These are phyloP conservation scores for Sporothrix globosa DNA, from an alignment of 2,329 filamentous ascomycete genomes.

Conservation along the genomic window DNA sequence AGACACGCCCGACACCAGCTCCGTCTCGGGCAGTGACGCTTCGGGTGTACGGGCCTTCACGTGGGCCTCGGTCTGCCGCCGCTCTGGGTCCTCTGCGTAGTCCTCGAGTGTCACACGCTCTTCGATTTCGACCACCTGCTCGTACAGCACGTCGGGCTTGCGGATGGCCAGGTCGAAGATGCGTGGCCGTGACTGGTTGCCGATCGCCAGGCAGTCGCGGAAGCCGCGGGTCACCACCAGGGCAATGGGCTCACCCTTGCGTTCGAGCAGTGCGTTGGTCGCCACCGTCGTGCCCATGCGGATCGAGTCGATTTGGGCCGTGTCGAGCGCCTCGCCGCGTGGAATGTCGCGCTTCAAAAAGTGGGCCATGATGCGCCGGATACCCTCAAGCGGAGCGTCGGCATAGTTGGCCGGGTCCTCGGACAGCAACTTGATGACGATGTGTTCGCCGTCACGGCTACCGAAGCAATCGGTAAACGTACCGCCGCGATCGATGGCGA, in stretches of 20 bases:
- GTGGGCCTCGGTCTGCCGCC: conserved; percentile 59
- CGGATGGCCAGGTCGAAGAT: conserved; percentile 90
- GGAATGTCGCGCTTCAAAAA: conserved; percentile 77
- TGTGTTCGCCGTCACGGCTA: conserved; percentile 59
- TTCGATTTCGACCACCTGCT: conserved; percentile 83
- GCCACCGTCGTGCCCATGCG: conserved; percentile 96
- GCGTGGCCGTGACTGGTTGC: conserved; percentile 84
- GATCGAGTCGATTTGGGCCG: conserved; percentile 82
- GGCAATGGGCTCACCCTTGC: conserved; percentile 87
- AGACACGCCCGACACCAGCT: conserved; percentile 71
- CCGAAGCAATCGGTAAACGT: conserved; percentile 94
- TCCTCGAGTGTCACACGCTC: conserved; percentile 91
- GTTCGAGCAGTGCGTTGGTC: conserved; percentile 86
- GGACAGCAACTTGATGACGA: conserved; percentile 61
- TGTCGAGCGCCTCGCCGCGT: conserved; percentile 78
- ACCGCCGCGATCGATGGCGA: conserved; percentile 79
- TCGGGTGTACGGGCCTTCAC: conserved; percentile 55
- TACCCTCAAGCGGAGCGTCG: conserved; percentile 89
- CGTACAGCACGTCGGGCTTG: conserved; percentile 85
- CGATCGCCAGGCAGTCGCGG: conserved; percentile 83
- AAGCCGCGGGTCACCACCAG: conserved; percentile 88
- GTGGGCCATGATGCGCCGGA: conserved; percentile 78
- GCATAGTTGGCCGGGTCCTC: conserved; percentile 87
- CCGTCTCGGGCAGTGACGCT: conserved; percentile 47
- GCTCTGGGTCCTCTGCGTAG: conserved; percentile 82